These are phyloP conservation scores for Verticillium longisporum DNA, from an alignment of 2,329 filamentous ascomycete species.

Conservation along the genomic window DNA sequence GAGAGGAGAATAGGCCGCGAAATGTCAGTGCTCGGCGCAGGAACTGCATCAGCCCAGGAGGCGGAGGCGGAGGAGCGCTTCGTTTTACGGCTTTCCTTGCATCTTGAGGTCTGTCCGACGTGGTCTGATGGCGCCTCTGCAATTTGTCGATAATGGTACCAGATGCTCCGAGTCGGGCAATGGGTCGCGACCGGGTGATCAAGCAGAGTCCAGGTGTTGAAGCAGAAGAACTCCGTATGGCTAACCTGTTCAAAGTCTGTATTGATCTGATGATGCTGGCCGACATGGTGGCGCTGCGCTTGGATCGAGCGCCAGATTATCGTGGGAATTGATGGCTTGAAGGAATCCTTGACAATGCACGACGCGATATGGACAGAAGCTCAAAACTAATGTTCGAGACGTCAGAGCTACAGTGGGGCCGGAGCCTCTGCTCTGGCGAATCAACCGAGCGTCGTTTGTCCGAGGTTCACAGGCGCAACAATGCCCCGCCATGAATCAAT, in stretches of 20 bases:
- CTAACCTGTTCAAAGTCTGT: not conserved
- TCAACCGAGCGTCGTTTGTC: not conserved
- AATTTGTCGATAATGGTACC: not conserved
- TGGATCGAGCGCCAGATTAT: not conserved
- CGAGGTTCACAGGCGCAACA: not conserved
- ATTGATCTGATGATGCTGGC: not conserved
- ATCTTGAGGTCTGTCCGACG: not conserved
- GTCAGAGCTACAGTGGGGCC: not conserved
- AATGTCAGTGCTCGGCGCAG: slow-evolving; percentile 25
- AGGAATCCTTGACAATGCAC: not conserved
- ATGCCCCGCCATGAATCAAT: not conserved
- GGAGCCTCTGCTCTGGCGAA: not conserved
- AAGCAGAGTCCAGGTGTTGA: not conserved
- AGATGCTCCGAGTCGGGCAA: not conserved
- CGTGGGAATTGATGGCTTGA: not conserved
- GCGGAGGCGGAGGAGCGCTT: slow-evolving; percentile 16
- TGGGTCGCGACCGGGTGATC: not conserved
- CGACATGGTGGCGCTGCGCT: not conserved
- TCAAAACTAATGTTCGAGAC: not conserved
- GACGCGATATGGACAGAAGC: not conserved
- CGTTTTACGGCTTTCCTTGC: slow-evolving; percentile 9
- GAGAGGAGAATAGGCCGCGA: slow-evolving; percentile 25
- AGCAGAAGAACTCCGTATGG: not conserved
- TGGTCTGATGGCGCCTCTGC: not conserved
- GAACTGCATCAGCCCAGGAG: slow-evolving; percentile 16